Evolutionary conservation across 2,329 filamentous ascomycete species (phyloP).

Genomic region (Macroventuria anomochaeta): DNA sequence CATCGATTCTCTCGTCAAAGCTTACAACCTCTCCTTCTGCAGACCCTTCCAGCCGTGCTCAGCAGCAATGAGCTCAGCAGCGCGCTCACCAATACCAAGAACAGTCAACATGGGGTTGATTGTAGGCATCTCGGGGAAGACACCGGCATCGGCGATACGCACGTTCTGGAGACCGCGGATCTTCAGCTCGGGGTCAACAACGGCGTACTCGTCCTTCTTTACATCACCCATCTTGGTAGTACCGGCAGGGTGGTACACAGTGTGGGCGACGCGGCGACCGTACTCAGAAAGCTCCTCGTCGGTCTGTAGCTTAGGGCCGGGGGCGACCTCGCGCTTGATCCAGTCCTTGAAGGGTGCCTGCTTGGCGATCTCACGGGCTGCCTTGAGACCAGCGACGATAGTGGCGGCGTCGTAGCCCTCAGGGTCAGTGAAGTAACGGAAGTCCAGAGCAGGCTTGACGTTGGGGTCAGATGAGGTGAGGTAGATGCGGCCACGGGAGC

Average conservation of each 20-base stretch:
- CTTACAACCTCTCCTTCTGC: constrained; percentile 61
- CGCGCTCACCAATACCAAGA: constrained; percentile 80
- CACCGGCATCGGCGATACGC: constrained; percentile 82
- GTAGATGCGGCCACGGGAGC: constrained; percentile 78
- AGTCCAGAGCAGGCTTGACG: constrained; percentile 83
- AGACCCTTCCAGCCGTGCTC: constrained; percentile 71
- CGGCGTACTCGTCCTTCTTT: constrained; percentile 70
- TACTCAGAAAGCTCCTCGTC: constrained; percentile 85
- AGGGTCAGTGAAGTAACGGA: constrained; percentile 87
- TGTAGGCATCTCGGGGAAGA: constrained; percentile 85
- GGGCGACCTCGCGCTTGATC: constrained; percentile 83
- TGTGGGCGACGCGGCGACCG: constrained; percentile 80
- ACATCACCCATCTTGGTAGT: constrained; percentile 90
- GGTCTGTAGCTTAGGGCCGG: constrained; percentile 73
- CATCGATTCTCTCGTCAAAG: background rate
- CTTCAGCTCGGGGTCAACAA: constrained; percentile 78
- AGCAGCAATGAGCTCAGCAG: constrained; percentile 81
- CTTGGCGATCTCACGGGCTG: constrained; percentile 76
- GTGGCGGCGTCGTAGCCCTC: constrained; percentile 86
- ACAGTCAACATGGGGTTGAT: constrained; percentile 94
- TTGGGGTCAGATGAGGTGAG: constrained; percentile 76
- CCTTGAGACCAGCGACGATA: constrained; percentile 77
- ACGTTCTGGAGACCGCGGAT: constrained; percentile 75
- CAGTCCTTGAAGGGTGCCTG: constrained; percentile 80
- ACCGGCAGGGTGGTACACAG: constrained; percentile 87